Evolutionary conservation across 306 rosid species (phyloP), one percentile per base, ranked within the genome.

Genomic region (Quillaja saponaria): DNA sequence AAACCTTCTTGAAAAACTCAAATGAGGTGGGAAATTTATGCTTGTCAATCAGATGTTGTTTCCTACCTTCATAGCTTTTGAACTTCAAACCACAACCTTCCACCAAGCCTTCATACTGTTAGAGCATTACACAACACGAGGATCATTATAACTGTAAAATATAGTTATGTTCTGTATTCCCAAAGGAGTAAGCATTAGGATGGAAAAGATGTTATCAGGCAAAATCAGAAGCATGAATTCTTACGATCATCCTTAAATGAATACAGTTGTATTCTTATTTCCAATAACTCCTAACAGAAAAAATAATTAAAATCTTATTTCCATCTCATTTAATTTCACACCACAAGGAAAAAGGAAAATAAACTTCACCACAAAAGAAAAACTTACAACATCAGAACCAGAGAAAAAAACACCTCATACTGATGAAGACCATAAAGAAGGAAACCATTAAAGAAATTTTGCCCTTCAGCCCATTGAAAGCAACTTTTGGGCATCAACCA

Each of bases 31-130:
- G 87, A 67, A 92, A 92, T 49, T 73, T 74, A 76, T 92, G 99
- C 82, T 85, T 92, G 83, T 92, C 99, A 63, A 86, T 81, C 57
- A 92, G 86, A 80, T 92, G 99, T 71, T 85, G 94, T 48, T 84
- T 90, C 71, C 99, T 80, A 34, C 91, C 73, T 68, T 80, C 78
- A 63, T 81, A 84, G 80, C 57, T 83, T 84, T 89, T 89, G 76
- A 92, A 83, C 81, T 92, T 92, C 81, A 89, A 78, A 67, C 74
- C 84, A 71, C 99, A 92, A 31, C 85, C 84, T 80, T 92, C 95
- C 66, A 92, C 86, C 41, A 92, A 80, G 83, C 96, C 89, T 78
- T 89, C 95, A 65, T 92, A 89, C 99, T 92, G 78, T 62, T 49
- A 49, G 21, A 56, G 49, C 49, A 49, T 52, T 45, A 39, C 44